Evolutionary conservation across 2,329 filamentous ascomycete species (phyloP).

Genomic region (Monosporascus sp.): DNA sequence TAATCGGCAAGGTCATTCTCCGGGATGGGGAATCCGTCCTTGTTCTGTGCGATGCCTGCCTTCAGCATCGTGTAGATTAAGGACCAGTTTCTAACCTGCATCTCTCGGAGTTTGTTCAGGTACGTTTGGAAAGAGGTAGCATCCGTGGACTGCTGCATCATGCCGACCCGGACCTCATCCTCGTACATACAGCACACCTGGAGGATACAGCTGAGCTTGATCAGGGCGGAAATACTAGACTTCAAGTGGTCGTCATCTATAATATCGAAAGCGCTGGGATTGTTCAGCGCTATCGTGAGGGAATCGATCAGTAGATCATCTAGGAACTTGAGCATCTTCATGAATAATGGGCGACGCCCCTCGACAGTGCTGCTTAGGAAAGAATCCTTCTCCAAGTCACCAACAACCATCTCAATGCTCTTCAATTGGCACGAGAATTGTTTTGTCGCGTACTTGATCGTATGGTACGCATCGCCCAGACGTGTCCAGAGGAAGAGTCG

Average conservation of each 20-base stretch:
- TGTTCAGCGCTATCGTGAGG: constrained; percentile 63
- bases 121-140: constrained; percentile 52
- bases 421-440: constrained; percentile 82
- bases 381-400: constrained; percentile 57
- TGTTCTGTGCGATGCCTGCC: constrained; percentile 66
- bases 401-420: constrained; percentile 77
- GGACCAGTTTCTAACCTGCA: constrained; percentile 85
- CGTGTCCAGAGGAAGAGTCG: constrained; percentile 86
- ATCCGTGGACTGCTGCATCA: constrained; percentile 55
- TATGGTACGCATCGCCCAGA: constrained; percentile 81
- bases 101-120: constrained; percentile 72
- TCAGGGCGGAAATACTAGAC: constrained; percentile 66
- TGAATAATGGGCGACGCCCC: constrained; percentile 63
- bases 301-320: constrained; percentile 72
- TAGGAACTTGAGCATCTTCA: constrained; percentile 73
- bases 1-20: constrained; percentile 74
- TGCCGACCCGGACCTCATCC: constrained; percentile 77
- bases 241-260: constrained; percentile 75
- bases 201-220: constrained; percentile 67
- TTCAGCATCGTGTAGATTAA: constrained; percentile 78
- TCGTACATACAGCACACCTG: constrained; percentile 79
- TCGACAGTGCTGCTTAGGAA: constrained; percentile 54
- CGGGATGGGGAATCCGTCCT: constrained; percentile 57
- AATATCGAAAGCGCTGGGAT: constrained; percentile 71
- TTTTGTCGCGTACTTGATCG: constrained; percentile 81